phyloP scores from a whole-genome alignment of 2,329 filamentous ascomycete species.

The Colletotrichum sp. region DNA sequence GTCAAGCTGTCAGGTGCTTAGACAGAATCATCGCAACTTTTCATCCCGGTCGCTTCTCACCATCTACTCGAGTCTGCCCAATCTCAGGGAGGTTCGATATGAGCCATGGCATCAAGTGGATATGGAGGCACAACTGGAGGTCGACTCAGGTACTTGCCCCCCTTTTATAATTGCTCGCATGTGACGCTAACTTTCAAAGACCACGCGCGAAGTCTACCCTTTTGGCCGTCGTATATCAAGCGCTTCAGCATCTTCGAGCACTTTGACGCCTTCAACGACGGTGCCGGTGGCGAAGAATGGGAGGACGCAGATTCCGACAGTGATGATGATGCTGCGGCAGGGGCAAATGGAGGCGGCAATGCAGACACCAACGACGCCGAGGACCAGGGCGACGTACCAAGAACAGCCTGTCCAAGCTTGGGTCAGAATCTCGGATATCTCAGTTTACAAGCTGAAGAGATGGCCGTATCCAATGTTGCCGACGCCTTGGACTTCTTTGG shows the following conservation, averaged over 20 bases:
- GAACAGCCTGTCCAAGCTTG: slow-evolving; percentile 18
- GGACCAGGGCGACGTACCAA: background rate
- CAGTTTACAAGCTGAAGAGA: slow-evolving; percentile 22
- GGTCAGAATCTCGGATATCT: slow-evolving; percentile 16
- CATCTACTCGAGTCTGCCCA: slow-evolving; percentile 25
- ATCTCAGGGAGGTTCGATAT: slow-evolving; percentile 20
- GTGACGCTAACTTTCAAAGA: slow-evolving; percentile 6
- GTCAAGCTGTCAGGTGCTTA: slow-evolving; percentile 22
- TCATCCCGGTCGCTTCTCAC: slow-evolving; percentile 23
- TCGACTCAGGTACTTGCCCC: slow-evolving; percentile 18
- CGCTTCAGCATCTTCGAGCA: slow-evolving; percentile 27
- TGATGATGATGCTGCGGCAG: background rate
- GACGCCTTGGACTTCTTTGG: slow-evolving; percentile 23
- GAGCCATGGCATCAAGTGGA: slow-evolving; percentile 26
- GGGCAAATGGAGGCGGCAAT: background rate
- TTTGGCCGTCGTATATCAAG: slow-evolving; percentile 24
- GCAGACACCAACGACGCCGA: background rate
- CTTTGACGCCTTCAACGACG: slow-evolving; percentile 17
- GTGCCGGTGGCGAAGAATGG: slow-evolving; percentile 1
- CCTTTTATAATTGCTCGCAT: background rate
- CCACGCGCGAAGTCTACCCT: slow-evolving; percentile 21
- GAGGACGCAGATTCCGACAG: slow-evolving; percentile 13
- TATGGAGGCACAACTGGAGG: slow-evolving; percentile 19
- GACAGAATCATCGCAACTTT: slow-evolving; percentile 26
- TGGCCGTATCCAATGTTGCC: slow-evolving; percentile 21